Base-by-base conservation (phyloP, 441 rosid genomes). In the Croton setiger region DNA sequence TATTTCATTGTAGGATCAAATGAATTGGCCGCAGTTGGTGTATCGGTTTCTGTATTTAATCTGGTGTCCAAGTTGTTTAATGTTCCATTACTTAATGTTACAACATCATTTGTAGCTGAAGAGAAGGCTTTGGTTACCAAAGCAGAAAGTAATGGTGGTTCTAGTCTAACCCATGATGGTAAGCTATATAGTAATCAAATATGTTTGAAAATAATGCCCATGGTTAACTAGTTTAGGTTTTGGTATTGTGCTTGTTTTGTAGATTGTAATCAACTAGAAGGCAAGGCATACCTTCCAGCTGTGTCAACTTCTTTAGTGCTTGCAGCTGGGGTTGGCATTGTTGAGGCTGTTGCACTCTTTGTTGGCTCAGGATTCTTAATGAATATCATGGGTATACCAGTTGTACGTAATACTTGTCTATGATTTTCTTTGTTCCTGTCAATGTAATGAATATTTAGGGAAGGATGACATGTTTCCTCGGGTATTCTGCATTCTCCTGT, bases 331-430 rank as follows among this genome's bases (percentile, higher is more conserved):
- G 81, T 90, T 68, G 99, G 99, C 71, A 67, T 94, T 54, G 94
- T 81, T 35, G 97, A 94, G 81, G 80, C 93, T 0, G 76, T 90
- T 72, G 93, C 84, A 23, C 89, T 94, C 33, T 85, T 80, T 43
- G 72, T 85, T 68, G 97, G 97, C 54, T 88, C 94, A 21, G 87
- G 90, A 55, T 88, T 77, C 83, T 76, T 92, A 71, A 73, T 92
- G 92, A 90, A 83, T 82, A 76, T 92, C 83, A 87, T 92, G 99
- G 98, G 97, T 76, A 87, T 94, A 84, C 87, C 92, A 82, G 86
- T 76, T 78, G 97, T 94, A 93, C 69, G 91, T 88, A 71, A 67
- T 67, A 66, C 72, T 74, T 75, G 44, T 65, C 79, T 77, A 37
- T 68, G 68, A 18, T 15, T 43, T n/a, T 66, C 59, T 52, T 45